Conservation (phyloP, 768 basidiomycete genomes). For the Daedalea quercina region DNA sequence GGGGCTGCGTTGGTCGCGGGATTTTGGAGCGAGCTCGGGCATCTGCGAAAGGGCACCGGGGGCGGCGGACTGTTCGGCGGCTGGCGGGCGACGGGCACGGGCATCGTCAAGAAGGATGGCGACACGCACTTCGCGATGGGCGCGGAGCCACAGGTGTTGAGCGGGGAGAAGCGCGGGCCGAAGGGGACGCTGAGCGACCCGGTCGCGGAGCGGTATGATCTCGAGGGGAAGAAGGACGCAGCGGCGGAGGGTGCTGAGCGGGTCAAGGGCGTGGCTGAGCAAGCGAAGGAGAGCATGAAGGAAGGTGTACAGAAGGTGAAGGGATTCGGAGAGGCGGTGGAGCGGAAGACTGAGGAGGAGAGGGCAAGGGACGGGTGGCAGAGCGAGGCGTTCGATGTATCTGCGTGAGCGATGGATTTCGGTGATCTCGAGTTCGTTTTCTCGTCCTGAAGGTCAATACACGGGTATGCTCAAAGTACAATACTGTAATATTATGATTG, state of each 20-base stretch:
- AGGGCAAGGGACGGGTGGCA: conserved; percentile 27
- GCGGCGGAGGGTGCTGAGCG: conserved; percentile 11
- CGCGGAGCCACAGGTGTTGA: conserved; percentile 66
- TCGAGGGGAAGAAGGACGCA: conserved; percentile 17
- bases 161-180: conserved; percentile 63
- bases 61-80: conserved; percentile 32
- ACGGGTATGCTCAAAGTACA: too few species aligned
- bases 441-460: too few species aligned
- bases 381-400: conserved; percentile 30
- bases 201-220: conserved; percentile 25
- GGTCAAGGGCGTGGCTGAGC: conserved; percentile 17
- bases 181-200: conserved; percentile 45
- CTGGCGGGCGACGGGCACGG: conserved; percentile 56
- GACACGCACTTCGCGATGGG: conserved; percentile 53
- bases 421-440: too few species aligned
- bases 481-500: too few species aligned
- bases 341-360: conserved; percentile 27
- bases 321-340: conserved; percentile 26
- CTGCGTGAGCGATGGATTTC: not conserved
- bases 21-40: conserved; percentile 64
- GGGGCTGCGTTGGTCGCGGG: conserved; percentile 49
- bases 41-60: conserved; percentile 34
- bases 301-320: conserved; percentile 19
- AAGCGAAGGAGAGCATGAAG: conserved; percentile 23
- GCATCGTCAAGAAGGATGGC: conserved; percentile 49